These are phyloP conservation scores for Candida sp. DNA, from an alignment of 1,139 yeast species.

Conservation along the genomic window DNA sequence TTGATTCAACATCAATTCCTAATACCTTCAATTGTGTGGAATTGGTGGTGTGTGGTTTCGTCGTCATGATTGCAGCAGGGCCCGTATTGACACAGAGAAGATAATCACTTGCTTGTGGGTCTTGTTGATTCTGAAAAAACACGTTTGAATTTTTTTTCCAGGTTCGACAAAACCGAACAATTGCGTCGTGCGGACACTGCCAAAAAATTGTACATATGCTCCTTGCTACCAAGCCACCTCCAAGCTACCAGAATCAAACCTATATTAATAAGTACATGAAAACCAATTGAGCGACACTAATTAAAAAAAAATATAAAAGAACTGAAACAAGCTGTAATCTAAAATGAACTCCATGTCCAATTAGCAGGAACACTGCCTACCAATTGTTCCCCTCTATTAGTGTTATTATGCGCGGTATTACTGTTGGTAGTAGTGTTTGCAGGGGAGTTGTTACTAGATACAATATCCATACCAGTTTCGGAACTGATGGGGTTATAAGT, in stretches of 20 bases:
- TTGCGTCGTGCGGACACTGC: not conserved
- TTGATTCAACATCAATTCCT: constrained; percentile 43
- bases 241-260: not conserved
- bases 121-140: not conserved
- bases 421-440: not conserved
- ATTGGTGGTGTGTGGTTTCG: not conserved
- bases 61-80: not conserved
- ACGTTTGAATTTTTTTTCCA: not conserved
- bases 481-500: not conserved
- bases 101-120: not conserved
- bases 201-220: not conserved
- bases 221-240: not conserved
- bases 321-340: constrained; percentile 2
- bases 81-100: not conserved
- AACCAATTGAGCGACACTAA: not conserved
- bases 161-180: not conserved
- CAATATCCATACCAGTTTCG: not conserved
- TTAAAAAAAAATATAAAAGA: not conserved
- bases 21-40: constrained; percentile 26
- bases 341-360: constrained; percentile 81
- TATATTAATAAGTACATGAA: not conserved
- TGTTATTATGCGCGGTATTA: not conserved
- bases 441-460: not conserved
- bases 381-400: constrained; percentile 28
- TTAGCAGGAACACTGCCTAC: constrained; percentile 73